These are phyloP conservation scores for Phytophthora quininea DNA, from an alignment of 352 stramenopile species.

Conservation along the genomic window DNA sequence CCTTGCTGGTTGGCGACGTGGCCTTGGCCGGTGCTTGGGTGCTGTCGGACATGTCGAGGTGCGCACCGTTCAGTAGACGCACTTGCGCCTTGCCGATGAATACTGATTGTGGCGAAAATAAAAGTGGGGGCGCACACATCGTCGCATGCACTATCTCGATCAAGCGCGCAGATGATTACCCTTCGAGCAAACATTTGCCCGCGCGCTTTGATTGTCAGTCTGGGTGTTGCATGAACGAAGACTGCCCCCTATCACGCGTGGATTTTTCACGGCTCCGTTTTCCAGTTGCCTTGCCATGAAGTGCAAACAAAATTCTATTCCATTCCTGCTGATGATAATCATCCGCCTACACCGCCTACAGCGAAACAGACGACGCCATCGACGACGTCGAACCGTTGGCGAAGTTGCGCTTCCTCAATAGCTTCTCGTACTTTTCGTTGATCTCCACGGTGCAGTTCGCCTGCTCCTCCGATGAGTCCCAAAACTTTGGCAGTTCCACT, in stretches of 20 bases:
- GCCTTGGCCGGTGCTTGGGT: background rate
- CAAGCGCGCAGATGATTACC: too few species aligned
- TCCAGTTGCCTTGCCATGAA: too few species aligned
- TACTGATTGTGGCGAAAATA: background rate
- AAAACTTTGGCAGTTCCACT: conserved; percentile 49
- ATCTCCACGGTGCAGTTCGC: conserved; percentile 38
- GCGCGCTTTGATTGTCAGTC: background rate
- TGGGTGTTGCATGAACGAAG: background rate
- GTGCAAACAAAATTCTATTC: background rate
- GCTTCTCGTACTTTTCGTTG: conserved; percentile 51
- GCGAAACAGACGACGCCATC: conserved; percentile 27
- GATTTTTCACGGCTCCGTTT: too few species aligned
- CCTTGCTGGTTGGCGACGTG: background rate
- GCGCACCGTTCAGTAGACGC: too few species aligned
- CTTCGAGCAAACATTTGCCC: too few species aligned
- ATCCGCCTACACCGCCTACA: conserved; percentile 8
- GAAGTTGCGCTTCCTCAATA: conserved; percentile 37
- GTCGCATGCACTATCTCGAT: too few species aligned
- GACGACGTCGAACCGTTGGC: conserved; percentile 27
- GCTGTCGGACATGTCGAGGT: background rate
- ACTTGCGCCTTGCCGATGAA: too few species aligned
- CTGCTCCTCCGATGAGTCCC: conserved; percentile 46
- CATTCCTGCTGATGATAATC: background rate
- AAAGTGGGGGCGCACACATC: too few species aligned
- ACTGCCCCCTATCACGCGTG: background rate